Evolutionary conservation across 345 rosid genomes (phyloP).

Genomic region (Orychophragmus violaceus): DNA sequence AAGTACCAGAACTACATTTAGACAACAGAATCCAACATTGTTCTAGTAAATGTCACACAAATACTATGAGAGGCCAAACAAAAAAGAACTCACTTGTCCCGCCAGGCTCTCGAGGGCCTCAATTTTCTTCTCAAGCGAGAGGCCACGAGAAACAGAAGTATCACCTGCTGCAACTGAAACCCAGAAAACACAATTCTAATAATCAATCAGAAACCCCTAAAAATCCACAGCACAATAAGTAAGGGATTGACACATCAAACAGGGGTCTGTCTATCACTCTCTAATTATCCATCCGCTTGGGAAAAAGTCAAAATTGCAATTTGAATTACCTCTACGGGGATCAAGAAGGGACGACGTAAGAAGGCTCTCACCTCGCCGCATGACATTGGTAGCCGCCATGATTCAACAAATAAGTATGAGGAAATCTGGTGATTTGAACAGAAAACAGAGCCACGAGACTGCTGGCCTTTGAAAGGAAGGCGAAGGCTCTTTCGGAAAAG

Average conservation of each 20-base stretch:
- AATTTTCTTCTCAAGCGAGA: too few species aligned
- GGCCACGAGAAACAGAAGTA: too few species aligned
- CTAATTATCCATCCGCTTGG: not conserved
- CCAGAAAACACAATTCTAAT: too few species aligned
- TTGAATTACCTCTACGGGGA: conserved; percentile 39
- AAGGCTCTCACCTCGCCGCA: conserved; percentile 47
- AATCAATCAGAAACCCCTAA: too few species aligned
- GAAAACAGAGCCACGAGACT: not conserved
- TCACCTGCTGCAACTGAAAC: too few species aligned
- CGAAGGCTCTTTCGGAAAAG: not conserved
- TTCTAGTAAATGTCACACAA: not conserved
- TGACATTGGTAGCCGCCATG: too few species aligned
- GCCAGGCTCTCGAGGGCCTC: too few species aligned
- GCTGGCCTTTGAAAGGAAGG: not conserved
- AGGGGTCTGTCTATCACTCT: not conserved
- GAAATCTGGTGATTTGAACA: too few species aligned
- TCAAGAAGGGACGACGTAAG: conserved; percentile 41
- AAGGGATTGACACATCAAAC: too few species aligned
- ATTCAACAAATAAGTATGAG: too few species aligned
- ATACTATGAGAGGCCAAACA: not conserved
- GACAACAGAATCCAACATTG: not conserved
- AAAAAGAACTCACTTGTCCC: conserved; percentile 10
- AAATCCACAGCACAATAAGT: too few species aligned
- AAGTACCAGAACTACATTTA: not conserved
- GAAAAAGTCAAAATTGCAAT: not conserved